A percentile compares a stretch with the other conserved stretches of the same genome.
Conservation (phyloP, 345 rosid genomes). For the Boechera stricta region DNA sequence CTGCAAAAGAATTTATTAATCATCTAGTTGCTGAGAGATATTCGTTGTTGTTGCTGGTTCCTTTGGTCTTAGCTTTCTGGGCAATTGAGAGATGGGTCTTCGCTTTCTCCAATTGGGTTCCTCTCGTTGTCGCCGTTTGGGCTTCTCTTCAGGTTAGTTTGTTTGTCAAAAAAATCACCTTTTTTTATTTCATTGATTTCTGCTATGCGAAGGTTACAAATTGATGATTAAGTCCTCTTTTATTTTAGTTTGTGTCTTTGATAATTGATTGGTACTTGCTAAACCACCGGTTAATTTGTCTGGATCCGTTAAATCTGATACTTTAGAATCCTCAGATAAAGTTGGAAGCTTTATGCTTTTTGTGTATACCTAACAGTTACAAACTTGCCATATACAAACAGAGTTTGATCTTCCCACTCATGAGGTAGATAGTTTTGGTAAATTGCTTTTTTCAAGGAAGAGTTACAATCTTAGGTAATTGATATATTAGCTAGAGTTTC, state of each 20-base stretch:
- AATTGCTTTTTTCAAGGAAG: conserved; percentile 15
- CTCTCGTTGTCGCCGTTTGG: conserved; percentile 86
- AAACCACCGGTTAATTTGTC: conserved; percentile 16
- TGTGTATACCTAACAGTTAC: conserved; percentile 8
- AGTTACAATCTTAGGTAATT: conserved; percentile 14
- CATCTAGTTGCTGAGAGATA: conserved; percentile 69
- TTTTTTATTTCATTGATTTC: conserved; percentile 7
- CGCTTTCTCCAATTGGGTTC: conserved; percentile 91
- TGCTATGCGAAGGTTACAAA: not conserved
- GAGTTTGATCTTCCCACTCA: conserved; percentile 14
- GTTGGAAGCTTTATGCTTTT: conserved; percentile 41
- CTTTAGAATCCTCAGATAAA: conserved; percentile 21
- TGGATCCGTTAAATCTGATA: conserved; percentile 7
- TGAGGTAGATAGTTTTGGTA: conserved; percentile 16
- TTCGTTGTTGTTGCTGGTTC: conserved; percentile 61
- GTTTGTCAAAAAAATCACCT: not conserved
- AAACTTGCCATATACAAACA: conserved; percentile 19
- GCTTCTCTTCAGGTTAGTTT: conserved; percentile 82
- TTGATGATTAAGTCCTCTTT: not conserved
- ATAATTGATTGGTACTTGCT: conserved; percentile 13
- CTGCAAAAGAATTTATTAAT: conserved; percentile 57
- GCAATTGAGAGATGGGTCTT: conserved; percentile 87
- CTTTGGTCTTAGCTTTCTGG: conserved; percentile 72
- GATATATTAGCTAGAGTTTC: not conserved
- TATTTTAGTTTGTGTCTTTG: not conserved